Base-by-base conservation (phyloP, 176 grass and related monocot genomes). In the Eleusine coracana region DNA sequence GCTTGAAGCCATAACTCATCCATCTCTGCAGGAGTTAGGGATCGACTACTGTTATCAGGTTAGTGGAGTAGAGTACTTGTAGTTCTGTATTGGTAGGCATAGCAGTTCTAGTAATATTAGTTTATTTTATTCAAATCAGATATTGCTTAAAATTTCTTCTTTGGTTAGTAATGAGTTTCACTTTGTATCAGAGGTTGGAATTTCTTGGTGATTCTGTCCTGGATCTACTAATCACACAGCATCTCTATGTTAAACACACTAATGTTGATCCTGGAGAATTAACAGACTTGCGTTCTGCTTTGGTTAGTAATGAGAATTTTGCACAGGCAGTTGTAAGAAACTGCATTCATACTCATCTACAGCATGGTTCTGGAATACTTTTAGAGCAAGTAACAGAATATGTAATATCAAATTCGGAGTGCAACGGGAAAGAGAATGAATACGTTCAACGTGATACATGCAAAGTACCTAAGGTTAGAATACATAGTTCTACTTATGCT, bases 141-240 rank as follows among this genome's bases (percentile, higher is more conserved):
- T 52, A 52, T 71, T 73, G 39, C 23, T 66, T 79, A 5, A 36
- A 66, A 6, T 55, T 55, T 55, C 17, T 55, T 16, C 52, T 18
- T 55, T 55, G 52, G 52, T 55, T 55, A 55, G 6, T 7, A 55
- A 55, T 55, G 17, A 82, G 68, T 49, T 82, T 36, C 70, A 55
- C 60, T 45, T 67, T 90, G 5, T 49, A 85, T 83, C 90, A 98
- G 96, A 72, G 96, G 39, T 87, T 98, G 62, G 96, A 98, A 86
- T 98, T 98, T 89, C 86, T 98, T 66, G 92, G 96, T 51, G 96
- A 98, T 81, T 92, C 96, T 56, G 92, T 98, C 44, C 77, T 98
- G 80, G 96, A 95, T 76, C 70, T 98, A 66, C 83, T 98, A 71
- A 91, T 98, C 86, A 98, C 92, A 77, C 82, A 73, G 13, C 60